These are phyloP conservation scores for Themeda triandra DNA, from an alignment of 176 grass and related monocot species.

Conservation along the genomic window DNA sequence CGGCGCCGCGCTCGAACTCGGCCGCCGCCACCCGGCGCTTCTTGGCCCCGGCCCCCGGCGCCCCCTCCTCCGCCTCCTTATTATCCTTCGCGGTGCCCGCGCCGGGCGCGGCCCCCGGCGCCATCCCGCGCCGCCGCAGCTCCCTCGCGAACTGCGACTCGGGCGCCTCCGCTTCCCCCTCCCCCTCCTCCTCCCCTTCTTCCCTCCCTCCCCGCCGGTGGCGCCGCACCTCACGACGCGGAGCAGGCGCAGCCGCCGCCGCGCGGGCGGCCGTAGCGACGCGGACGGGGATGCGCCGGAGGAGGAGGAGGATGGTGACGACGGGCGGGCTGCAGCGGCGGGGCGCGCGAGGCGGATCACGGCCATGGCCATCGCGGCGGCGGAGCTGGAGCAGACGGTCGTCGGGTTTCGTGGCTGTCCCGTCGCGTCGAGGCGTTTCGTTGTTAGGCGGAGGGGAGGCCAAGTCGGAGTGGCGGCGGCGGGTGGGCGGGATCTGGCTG, in stretches of 20 bases:
- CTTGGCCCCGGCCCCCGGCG: slow-evolving; percentile 25
- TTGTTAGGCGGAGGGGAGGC: background rate
- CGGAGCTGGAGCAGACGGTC: too few relatives aligned
- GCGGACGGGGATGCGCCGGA: background rate
- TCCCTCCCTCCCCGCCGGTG: background rate
- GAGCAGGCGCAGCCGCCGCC: background rate
- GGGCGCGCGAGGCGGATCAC: slow-evolving; percentile 39
- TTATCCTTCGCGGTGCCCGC: slow-evolving; percentile 17
- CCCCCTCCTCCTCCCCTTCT: background rate
- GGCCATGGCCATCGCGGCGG: slow-evolving; percentile 29
- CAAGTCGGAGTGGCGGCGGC: background rate
- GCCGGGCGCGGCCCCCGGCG: slow-evolving; percentile 31
- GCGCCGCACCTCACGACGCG: slow-evolving; percentile 33
- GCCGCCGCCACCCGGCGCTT: slow-evolving; percentile 36
- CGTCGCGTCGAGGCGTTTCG: too few relatives aligned
- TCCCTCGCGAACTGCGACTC: slow-evolving; percentile 91
- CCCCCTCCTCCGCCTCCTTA: slow-evolving; percentile 25
- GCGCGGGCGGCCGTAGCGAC: too few relatives aligned
- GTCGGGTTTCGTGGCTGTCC: background rate
- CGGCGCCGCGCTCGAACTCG: slow-evolving; percentile 49
- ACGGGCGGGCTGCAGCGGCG: background rate
- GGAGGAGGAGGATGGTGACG: too few relatives aligned
- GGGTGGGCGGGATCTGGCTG: background rate
- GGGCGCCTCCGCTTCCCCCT: slow-evolving; percentile 52
- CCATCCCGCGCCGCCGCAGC: slow-evolving; percentile 72